Evolutionary conservation across 2,329 filamentous ascomycete species (phyloP), one percentile per base, ranked within the genome.

Genomic region (Arthroderma sp.): DNA sequence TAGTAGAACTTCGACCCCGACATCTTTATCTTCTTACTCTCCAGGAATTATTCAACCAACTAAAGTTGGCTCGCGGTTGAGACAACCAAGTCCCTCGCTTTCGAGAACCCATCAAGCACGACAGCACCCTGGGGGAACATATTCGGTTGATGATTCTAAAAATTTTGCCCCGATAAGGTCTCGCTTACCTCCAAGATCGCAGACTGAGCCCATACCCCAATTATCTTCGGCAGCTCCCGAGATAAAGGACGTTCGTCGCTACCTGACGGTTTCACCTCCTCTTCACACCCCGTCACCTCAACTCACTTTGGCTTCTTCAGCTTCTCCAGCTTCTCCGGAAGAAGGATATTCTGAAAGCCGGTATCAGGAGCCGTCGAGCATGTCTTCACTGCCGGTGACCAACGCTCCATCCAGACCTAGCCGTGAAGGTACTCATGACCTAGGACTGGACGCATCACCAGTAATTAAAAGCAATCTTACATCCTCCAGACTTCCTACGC

Each of bases 341-440:
- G 15, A 22, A 22, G 15, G 15, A 22, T 22, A 22, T 22, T 22
- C 15, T 22, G 15, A 22, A 22, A 22, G 15, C 15, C 15, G 15
- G 15, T 22, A 22, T 22, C 15, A 22, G 15, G 15, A 22, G 15
- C 15, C 15, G 15, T 22, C 15, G 15, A 22, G 15, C 15, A 22
- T 22, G 15, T 3, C 15, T 22, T 22, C 15, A 22, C 15, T 22
- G 15, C 15, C 15, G 15, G 15, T 22, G 15, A 22, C 15, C 15
- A 22, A 22, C 15, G 29, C 31, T 36, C 40, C 40, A 43, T 36
- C 66, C 31, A 69, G 82, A 41, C 82, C 82, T 1, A 85, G 80
- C 54, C 72, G 82, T 59, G 77, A 83, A 54, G 80, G 80, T 27
- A 79, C 79, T 0, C 74, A 76, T 4, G 71, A 77, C 47, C 67